Evolutionary conservation across 495 filamentous ascomycete species (phyloP).

Genomic region (Xylaria acuta): DNA sequence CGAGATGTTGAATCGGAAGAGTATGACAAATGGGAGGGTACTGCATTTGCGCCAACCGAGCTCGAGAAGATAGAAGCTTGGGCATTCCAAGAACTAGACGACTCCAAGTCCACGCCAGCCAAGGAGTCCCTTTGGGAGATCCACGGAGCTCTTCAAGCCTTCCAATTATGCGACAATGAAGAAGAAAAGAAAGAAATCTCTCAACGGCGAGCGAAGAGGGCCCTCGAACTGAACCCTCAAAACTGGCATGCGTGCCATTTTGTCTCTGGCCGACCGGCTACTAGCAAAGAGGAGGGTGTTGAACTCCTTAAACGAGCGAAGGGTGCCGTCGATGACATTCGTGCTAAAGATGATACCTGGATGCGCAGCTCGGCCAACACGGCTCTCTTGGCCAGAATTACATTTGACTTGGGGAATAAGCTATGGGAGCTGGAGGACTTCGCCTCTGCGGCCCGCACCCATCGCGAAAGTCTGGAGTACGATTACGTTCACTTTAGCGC

Average conservation of each 20-base stretch:
- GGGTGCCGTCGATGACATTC: slow-evolving; percentile 31
- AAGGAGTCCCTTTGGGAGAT: slow-evolving; percentile 46
- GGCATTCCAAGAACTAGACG: slow-evolving; percentile 27
- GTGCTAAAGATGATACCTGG: slow-evolving; percentile 33
- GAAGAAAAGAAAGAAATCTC: slow-evolving; percentile 30
- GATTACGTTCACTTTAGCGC: slow-evolving; percentile 40
- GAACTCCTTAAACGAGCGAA: slow-evolving; percentile 39
- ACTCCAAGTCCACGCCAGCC: slow-evolving; percentile 27
- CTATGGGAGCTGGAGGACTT: slow-evolving; percentile 45
- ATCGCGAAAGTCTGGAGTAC: slow-evolving; percentile 36
- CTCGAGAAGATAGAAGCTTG: slow-evolving; percentile 33
- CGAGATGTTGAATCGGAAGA: neutral
- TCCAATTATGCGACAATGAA: slow-evolving; percentile 34
- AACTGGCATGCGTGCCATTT: slow-evolving; percentile 49
- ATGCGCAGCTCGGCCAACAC: slow-evolving; percentile 31
- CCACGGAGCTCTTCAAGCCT: slow-evolving; percentile 42
- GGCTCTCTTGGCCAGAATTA: slow-evolving; percentile 37
- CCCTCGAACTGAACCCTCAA: slow-evolving; percentile 43
- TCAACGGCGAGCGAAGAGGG: slow-evolving; percentile 36
- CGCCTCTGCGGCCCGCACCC: slow-evolving; percentile 31
- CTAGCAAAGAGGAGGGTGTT: slow-evolving; percentile 39
- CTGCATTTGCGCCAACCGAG: slow-evolving; percentile 25
- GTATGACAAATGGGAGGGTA: slow-evolving; percentile 24
- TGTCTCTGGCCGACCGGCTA: slow-evolving; percentile 36
- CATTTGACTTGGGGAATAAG: slow-evolving; percentile 45